These are phyloP conservation scores for Aspergillus bridgeri DNA, from an alignment of 495 filamentous ascomycete species.

Conservation along the genomic window DNA sequence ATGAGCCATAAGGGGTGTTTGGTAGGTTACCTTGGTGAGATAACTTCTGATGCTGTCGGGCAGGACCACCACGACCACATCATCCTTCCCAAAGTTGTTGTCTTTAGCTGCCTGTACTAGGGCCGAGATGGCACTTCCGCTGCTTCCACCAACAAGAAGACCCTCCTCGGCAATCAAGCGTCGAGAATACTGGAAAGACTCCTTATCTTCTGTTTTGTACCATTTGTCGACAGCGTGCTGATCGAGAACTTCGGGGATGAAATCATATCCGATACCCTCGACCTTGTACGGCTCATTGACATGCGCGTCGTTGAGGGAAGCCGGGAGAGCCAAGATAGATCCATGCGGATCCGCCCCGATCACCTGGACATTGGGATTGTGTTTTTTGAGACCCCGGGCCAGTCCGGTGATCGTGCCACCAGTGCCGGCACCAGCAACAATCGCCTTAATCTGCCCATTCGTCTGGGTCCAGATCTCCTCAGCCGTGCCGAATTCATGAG, in stretches of 20 bases:
- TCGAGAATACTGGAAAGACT: constrained; percentile 85
- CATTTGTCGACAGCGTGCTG: constrained; percentile 80
- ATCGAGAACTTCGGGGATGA: constrained; percentile 90
- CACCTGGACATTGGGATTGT: constrained; percentile 77
- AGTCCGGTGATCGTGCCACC: constrained; percentile 94
- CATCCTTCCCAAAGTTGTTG: constrained; percentile 64
- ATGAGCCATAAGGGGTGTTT: neutral
- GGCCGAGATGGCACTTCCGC: constrained; percentile 88
- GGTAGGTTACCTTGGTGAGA: constrained; percentile 69
- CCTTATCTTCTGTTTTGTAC: constrained; percentile 95
- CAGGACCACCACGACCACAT: constrained; percentile 84
- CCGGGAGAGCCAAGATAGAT: constrained; percentile 80
- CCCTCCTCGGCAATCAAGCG: constrained; percentile 93
- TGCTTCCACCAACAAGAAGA: constrained; percentile 89
- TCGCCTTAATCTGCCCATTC: constrained; percentile 73
- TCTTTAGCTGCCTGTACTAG: constrained; percentile 77
- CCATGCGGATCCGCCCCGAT: constrained; percentile 90
- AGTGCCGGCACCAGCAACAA: constrained; percentile 92
- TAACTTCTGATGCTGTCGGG: constrained; percentile 97
- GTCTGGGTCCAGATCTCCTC: constrained; percentile 96
- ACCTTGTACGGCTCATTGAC: constrained; percentile 91
- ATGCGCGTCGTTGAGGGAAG: constrained; percentile 69
- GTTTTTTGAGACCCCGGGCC: constrained; percentile 79
- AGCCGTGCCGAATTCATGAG: constrained; percentile 92
- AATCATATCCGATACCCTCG: constrained; percentile 98